A percentile compares a stretch with the other conserved stretches of the same genome.
Conservation (phyloP, 805 yeast species). For the Metschnikowia shivogae region DNA sequence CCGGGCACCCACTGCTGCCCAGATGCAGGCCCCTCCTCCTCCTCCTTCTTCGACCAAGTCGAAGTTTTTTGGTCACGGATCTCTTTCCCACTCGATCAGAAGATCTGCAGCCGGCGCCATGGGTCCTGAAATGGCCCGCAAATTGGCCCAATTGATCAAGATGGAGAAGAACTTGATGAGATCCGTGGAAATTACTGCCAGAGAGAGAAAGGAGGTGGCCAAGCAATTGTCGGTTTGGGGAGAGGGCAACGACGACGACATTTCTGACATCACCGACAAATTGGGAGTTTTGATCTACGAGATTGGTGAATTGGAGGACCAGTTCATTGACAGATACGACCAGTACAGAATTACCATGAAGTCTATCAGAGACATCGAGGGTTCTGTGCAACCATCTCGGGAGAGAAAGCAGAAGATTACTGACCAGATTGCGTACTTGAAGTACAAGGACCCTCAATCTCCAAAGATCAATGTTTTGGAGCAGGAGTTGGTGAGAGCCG, state of each 20-base stretch:
- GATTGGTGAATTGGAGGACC: conserved; percentile 83
- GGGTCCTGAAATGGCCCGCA: conserved; percentile 77
- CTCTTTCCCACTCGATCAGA: conserved; percentile 56
- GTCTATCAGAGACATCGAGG: conserved; percentile 78
- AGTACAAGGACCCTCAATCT: conserved; percentile 81
- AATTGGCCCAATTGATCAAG: conserved; percentile 69
- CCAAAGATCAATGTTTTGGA: conserved; percentile 78
- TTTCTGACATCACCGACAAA: conserved; percentile 81
- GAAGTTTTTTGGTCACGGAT: conserved; percentile 85
- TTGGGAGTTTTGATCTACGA: conserved; percentile 79
- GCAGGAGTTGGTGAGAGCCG: conserved; percentile 87
- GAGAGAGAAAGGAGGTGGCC: conserved; percentile 78
- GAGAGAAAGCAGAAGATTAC: conserved; percentile 83
- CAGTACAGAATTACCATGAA: conserved; percentile 81
- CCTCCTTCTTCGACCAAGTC: conserved; percentile 89
- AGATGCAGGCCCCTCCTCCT: conserved; percentile 90
- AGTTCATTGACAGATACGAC: conserved; percentile 80
- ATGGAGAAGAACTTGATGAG: conserved; percentile 80
- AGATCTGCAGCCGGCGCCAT: conserved; percentile 71
- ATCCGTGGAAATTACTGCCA: conserved; percentile 70
- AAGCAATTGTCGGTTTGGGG: conserved; percentile 85
- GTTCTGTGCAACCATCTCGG: conserved; percentile 83
- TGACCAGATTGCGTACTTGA: conserved; percentile 77
- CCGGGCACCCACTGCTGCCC: conserved; percentile 97
- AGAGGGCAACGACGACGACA: conserved; percentile 80